Evolutionary conservation across 2,329 filamentous ascomycete genomes (phyloP), one percentile per base, ranked within the genome.

Genomic region (Alternaria atra): DNA sequence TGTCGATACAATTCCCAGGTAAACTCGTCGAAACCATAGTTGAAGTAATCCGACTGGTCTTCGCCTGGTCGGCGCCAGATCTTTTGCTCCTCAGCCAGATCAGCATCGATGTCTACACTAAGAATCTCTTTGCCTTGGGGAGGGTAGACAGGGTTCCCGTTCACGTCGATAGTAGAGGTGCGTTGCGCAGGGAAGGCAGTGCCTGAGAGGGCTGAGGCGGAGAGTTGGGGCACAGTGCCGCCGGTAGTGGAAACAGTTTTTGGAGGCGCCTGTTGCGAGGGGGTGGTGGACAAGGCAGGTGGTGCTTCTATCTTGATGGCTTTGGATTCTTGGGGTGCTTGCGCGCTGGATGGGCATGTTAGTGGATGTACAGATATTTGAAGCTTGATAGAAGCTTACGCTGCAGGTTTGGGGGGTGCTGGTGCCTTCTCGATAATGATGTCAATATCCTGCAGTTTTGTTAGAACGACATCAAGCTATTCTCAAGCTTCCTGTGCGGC

Each of bases 11-110:
- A 87, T 6, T 94, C 91, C 95, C 95, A 99, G 1, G 94, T 97
- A 80, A 97, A 98, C 80, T 98, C 94, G 80, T 98, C 94, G 75
- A 98, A 98, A 60, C 94, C 94, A 80, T 98, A 98, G 83, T 98
- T 98, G 87, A 98, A 98, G 81, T 97, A 98, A 78, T 99, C 95
- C 61, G 91, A 95, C 55, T 97, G 88, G 73, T 99, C 95, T 10
- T 94, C 94, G 47, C 95, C 95, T 0, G 95, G 95, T 66, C 94
- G 90, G 44, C 95, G 90, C 95, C 95, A 99, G 17, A 94, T 94
- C 79, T 97, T 98, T 65, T 94, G 91, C 64, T 86, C 83, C 72
- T 93, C 92, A 55, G 84, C 83, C 20, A 84, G 76, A 64, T 85
- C 82, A 47, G 82, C 82, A 64, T 85, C 84, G 64, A 86, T 82